Conservation (phyloP, 495 filamentous ascomycete species). For the Friedmanniomyces endolithicus region DNA sequence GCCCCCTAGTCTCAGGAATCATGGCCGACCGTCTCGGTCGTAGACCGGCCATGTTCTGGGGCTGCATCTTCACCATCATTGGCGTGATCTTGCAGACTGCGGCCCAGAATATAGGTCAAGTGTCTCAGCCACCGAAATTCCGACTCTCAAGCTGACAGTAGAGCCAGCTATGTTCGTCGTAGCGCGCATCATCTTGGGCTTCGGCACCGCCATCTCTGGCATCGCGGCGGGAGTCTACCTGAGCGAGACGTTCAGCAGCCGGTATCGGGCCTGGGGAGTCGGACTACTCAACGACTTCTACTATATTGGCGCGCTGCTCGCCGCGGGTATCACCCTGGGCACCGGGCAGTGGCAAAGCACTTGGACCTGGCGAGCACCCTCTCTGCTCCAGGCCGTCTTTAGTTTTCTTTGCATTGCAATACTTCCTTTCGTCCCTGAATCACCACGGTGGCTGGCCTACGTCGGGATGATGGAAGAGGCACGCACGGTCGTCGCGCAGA, state of each 20-base stretch:
- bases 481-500: constrained; percentile 33
- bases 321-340: constrained; percentile 41
- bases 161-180: constrained; percentile 34
- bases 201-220: constrained; percentile 32
- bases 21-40: constrained; percentile 35
- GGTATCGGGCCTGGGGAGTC: constrained; percentile 37
- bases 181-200: constrained; percentile 34
- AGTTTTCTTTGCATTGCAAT: constrained; percentile 41
- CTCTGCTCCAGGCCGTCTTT: constrained; percentile 43
- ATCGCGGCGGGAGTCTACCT: constrained; percentile 34
- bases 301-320: constrained; percentile 38
- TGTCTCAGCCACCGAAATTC: background rate
- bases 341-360: constrained; percentile 38
- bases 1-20: constrained; percentile 30
- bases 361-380: constrained; percentile 44
- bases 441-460: constrained; percentile 38
- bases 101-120: constrained; percentile 34
- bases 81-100: constrained; percentile 38
- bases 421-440: constrained; percentile 45
- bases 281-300: constrained; percentile 41
- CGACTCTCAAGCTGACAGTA: background rate
- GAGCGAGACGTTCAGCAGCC: constrained; percentile 34
- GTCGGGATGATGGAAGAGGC: constrained; percentile 29
- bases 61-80: constrained; percentile 33
- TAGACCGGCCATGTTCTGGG: constrained; percentile 36